Percentiles rank a stretch among this genome's conserved stretches.
Evolutionary conservation across 164 flowering plant genomes (phyloP).

Genomic region (Warburgia ugandensis): DNA sequence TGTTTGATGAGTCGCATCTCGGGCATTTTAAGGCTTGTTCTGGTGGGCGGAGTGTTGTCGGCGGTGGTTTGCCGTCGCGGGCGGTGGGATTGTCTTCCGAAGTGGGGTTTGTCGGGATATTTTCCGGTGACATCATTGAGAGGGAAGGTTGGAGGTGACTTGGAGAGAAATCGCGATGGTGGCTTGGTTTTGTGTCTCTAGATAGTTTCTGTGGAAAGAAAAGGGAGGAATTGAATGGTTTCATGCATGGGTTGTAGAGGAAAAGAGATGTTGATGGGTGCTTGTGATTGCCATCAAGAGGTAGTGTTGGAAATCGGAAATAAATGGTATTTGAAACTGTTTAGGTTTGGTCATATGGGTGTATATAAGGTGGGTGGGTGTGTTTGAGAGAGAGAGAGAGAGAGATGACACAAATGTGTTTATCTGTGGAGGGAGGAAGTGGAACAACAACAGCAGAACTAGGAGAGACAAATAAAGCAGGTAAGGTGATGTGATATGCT

Average conservation of each 20-base stretch:
- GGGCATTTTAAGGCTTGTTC: slow-evolving; percentile 57
- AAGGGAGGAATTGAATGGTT: slow-evolving; percentile 39
- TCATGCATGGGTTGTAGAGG: slow-evolving; percentile 40
- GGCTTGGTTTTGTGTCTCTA: neutral
- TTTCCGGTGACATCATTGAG: slow-evolving; percentile 16
- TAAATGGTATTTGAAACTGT: too few species aligned
- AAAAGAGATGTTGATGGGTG: slow-evolving; percentile 17
- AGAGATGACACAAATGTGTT: too few species aligned
- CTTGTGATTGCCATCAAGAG: slow-evolving; percentile 24
- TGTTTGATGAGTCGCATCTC: slow-evolving; percentile 71
- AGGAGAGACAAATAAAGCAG: neutral
- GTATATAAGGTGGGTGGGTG: too few species aligned
- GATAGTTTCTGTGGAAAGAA: slow-evolving; percentile 36
- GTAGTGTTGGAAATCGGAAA: neutral
- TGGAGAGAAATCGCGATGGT: neutral
- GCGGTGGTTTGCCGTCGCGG: slow-evolving; percentile 9
- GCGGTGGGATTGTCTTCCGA: too few species aligned
- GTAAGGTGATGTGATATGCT: neutral
- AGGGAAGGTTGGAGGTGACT: neutral
- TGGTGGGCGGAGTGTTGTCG: slow-evolving; percentile 17
- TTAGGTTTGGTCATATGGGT: too few species aligned
- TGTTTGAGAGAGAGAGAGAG: too few species aligned
- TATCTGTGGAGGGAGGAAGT: neutral
- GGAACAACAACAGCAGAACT: neutral
- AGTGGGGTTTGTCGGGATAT: too few species aligned